These are phyloP conservation scores for Leccinum griseonigrum DNA, from an alignment of 1,284 basidiomycete genomes.

Conservation along the genomic window DNA sequence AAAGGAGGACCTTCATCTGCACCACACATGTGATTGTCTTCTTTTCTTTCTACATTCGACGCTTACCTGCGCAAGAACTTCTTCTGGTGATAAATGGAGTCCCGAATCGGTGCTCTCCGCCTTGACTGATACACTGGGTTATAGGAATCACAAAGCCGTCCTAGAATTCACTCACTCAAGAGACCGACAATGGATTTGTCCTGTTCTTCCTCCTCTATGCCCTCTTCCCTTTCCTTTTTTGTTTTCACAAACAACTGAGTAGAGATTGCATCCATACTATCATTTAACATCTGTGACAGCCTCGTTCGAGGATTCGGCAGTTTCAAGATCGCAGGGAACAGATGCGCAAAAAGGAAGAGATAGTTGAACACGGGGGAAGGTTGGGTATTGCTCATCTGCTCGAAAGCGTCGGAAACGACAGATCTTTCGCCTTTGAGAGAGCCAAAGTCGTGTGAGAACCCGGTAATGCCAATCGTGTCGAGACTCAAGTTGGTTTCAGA, in stretches of 20 bases:
- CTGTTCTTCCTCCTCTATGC: constrained; percentile 21
- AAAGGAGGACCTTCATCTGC: constrained; percentile 34
- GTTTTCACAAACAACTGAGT: constrained; percentile 44
- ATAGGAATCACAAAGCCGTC: not conserved
- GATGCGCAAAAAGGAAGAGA: constrained; percentile 40
- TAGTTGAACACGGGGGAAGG: constrained; percentile 31
- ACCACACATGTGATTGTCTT: not conserved
- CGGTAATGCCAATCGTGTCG: constrained; percentile 57
- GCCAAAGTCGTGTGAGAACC: constrained; percentile 59
- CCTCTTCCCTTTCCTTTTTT: constrained; percentile 39
- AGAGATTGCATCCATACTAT: constrained; percentile 44
- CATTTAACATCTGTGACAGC: constrained; percentile 37
- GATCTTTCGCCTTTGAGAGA: constrained; percentile 49
- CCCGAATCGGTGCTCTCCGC: constrained; percentile 43
- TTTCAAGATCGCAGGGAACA: constrained; percentile 43
- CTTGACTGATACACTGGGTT: constrained; percentile 41
- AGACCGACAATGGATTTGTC: constrained; percentile 55
- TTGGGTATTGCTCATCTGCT: constrained; percentile 37
- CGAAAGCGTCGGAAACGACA: constrained; percentile 43
- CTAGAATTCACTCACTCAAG: constrained; percentile 39
- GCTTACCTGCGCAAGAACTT: constrained; percentile 58
- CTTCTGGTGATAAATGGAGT: constrained; percentile 38
- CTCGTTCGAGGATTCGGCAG: constrained; percentile 42
- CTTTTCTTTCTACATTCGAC: not conserved
- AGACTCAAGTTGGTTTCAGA: constrained; percentile 35